phyloP scores from a whole-genome alignment of 2,329 filamentous ascomycete species.

The Monilinia laxa region DNA sequence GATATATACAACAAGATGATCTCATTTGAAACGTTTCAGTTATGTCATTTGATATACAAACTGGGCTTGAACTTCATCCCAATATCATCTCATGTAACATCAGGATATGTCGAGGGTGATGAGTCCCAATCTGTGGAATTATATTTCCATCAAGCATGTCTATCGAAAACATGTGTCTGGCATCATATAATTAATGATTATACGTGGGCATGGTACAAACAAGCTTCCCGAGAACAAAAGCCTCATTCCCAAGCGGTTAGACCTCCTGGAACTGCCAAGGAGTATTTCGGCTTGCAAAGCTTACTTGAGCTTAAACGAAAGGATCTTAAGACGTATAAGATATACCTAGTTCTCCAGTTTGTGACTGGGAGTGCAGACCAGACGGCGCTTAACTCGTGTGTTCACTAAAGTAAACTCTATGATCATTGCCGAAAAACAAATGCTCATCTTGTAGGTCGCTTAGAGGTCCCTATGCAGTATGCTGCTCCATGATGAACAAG shows the following conservation, averaged over 20 bases:
- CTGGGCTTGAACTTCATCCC: too few relatives aligned
- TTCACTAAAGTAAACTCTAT: background rate
- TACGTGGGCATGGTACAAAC: background rate
- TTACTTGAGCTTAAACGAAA: background rate
- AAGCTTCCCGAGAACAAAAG: slow-evolving; percentile 1
- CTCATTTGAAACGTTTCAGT: too few relatives aligned
- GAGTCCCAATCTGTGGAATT: too few relatives aligned
- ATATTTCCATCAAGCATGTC: background rate
- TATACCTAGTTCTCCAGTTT: background rate
- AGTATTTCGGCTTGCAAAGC: background rate
- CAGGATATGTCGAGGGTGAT: too few relatives aligned
- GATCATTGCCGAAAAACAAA: background rate
- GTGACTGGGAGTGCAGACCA: background rate
- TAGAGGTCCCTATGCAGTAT: background rate
- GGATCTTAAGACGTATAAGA: background rate
- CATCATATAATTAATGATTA: background rate
- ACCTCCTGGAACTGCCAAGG: background rate
- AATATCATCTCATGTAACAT: too few relatives aligned
- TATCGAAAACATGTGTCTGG: background rate
- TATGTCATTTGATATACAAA: too few relatives aligned
- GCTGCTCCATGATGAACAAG: background rate
- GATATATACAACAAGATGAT: too few relatives aligned
- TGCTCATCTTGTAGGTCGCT: background rate
- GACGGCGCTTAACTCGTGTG: background rate
- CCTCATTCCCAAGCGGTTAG: background rate